phyloP scores from a whole-genome alignment of 352 stramenopile species.

The Halophytophthora batemanensis region DNA sequence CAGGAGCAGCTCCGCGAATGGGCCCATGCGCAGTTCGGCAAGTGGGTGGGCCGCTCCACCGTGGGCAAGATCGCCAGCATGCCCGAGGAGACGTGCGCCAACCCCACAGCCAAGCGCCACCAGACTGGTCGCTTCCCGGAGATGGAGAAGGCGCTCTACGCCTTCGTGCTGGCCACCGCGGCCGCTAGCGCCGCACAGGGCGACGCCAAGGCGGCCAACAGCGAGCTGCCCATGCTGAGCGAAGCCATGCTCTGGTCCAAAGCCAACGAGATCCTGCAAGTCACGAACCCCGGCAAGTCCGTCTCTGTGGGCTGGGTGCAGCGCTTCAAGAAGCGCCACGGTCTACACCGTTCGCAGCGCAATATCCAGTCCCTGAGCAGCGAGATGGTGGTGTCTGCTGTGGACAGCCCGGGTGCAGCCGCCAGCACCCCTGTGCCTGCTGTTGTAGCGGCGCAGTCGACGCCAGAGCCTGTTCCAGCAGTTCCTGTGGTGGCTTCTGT shows the following conservation, averaged over 20 bases:
- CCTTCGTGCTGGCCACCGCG: slow-evolving; percentile 5
- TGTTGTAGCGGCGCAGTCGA: too few species aligned
- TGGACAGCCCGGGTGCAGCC: too few species aligned
- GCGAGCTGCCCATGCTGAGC: slow-evolving; percentile 8
- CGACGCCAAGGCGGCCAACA: too few species aligned
- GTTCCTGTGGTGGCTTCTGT: too few species aligned
- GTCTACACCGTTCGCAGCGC: slow-evolving; percentile 4
- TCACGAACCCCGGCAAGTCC: slow-evolving; percentile 15
- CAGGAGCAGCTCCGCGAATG: slow-evolving; percentile 34
- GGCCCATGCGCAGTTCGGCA: slow-evolving; percentile 22
- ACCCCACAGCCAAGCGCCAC: slow-evolving; percentile 29
- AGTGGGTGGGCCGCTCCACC: slow-evolving; percentile 29
- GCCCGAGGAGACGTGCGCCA: slow-evolving; percentile 24
- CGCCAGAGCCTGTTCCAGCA: too few species aligned
- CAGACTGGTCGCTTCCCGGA: slow-evolving; percentile 32
- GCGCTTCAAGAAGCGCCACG: slow-evolving; percentile 21
- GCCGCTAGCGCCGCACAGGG: neutral
- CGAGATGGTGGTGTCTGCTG: too few species aligned
- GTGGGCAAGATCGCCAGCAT: slow-evolving; percentile 25
- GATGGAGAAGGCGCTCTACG: slow-evolving; percentile 27
- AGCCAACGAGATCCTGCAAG: slow-evolving; percentile 34
- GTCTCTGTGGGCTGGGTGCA: slow-evolving; percentile 32
- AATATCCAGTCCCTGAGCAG: neutral
- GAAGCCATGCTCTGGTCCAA: slow-evolving; percentile 28
- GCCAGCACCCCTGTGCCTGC: too few species aligned